phyloP scores from a whole-genome alignment of 257 asterid species.

The Przewalskia tangutica region DNA sequence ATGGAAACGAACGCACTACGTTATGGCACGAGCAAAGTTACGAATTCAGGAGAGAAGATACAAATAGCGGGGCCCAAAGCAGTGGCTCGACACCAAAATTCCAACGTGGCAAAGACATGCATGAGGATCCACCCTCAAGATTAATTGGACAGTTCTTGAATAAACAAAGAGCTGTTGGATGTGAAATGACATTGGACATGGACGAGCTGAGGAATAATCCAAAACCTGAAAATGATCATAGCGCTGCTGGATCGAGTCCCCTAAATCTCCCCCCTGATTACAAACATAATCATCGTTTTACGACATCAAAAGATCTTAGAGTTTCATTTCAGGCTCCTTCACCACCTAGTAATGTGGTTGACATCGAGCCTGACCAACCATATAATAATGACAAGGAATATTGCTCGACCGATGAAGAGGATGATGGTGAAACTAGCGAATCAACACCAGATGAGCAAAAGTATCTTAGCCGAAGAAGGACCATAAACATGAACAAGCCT shows the following conservation, averaged over 20 bases:
- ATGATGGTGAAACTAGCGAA: background rate
- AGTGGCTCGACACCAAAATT: background rate
- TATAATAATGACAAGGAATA: background rate
- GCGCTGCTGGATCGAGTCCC: background rate
- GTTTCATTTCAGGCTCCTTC: conserved; percentile 19
- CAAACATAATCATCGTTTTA: background rate
- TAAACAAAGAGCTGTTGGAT: conserved; percentile 48
- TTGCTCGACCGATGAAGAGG: conserved; percentile 31
- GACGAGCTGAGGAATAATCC: conserved; percentile 26
- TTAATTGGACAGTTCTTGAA: conserved; percentile 52
- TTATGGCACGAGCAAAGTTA: conserved; percentile 31
- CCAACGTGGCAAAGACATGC: conserved; percentile 5
- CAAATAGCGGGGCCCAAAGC: conserved; percentile 4
- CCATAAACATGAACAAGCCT: background rate
- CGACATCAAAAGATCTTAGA: conserved; percentile 27
- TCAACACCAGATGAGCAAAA: background rate
- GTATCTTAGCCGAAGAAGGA: conserved; percentile 21
- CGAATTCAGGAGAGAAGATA: conserved; percentile 35
- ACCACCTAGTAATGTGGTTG: conserved; percentile 16
- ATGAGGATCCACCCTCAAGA: conserved; percentile 50
- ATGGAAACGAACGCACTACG: background rate
- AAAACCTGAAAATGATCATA: background rate
- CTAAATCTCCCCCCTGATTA: background rate
- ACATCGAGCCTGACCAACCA: conserved; percentile 25
- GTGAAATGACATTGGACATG: conserved; percentile 47